These are phyloP conservation scores for Westerdykella aurantiaca DNA, from an alignment of 2,329 filamentous ascomycete species.

Conservation along the genomic window DNA sequence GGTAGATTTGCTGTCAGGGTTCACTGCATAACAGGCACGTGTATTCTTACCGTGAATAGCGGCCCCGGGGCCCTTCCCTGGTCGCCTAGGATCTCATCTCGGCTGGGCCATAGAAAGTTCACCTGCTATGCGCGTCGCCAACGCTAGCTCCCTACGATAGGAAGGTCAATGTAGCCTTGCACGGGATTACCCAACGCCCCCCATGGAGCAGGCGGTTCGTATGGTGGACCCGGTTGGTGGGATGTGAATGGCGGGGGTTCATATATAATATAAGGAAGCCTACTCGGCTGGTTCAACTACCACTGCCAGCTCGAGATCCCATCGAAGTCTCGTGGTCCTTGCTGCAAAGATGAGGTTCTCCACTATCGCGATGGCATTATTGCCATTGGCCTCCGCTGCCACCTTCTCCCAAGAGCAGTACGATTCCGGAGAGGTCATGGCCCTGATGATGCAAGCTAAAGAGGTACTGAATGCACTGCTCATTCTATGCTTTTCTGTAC, in stretches of 20 bases:
- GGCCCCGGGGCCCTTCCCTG: too few species aligned
- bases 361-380: conserved; percentile 22
- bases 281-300: neutral
- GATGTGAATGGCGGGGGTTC: neutral
- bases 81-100: too few species aligned
- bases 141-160: neutral
- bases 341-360: conserved; percentile 30
- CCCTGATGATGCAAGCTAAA: conserved; percentile 31
- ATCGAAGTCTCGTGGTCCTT: conserved; percentile 9
- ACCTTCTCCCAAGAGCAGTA: conserved; percentile 26
- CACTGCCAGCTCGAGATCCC: neutral
- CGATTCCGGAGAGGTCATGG: conserved; percentile 31
- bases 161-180: neutral
- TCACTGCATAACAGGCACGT: too few species aligned
- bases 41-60: too few species aligned
- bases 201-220: neutral
- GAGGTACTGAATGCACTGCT: conserved; percentile 16
- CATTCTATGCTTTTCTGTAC: neutral
- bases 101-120: too few species aligned
- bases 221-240: neutral
- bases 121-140: neutral
- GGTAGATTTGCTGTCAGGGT: too few species aligned
- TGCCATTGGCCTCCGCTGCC: conserved; percentile 28
- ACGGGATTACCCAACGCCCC: neutral
- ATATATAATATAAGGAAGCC: neutral